phyloP scores from a whole-genome alignment of 164 flowering plant species.

The Vitis amurensis region DNA sequence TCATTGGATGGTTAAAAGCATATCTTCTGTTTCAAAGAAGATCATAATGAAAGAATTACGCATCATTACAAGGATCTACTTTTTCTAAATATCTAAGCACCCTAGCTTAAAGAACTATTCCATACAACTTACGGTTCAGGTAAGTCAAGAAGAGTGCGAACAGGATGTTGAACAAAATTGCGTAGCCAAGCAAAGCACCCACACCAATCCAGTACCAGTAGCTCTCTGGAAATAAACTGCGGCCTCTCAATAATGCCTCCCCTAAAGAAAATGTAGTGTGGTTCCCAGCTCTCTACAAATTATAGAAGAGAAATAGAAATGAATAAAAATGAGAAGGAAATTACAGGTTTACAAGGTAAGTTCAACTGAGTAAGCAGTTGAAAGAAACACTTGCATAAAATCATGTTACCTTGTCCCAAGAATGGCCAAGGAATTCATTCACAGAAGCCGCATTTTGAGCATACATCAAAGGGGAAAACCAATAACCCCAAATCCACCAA shows the following conservation, averaged over 20 bases:
- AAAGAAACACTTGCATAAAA: no score
- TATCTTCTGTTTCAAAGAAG: no score
- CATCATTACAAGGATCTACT: no score
- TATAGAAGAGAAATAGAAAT: background rate
- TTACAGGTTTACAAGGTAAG: no score
- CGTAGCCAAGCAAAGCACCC: constrained; percentile 30
- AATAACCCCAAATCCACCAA: constrained; percentile 99
- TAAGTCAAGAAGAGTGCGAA: constrained; percentile 26
- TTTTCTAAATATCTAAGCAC: no score
- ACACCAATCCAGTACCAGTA: constrained; percentile 45
- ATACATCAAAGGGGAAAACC: constrained; percentile 96
- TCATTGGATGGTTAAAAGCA: no score
- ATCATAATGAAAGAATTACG: no score
- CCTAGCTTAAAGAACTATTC: background rate
- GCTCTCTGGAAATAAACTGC: constrained; percentile 22
- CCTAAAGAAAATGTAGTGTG: constrained; percentile 14
- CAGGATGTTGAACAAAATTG: constrained; percentile 25
- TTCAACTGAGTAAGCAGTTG: no score
- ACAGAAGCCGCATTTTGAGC: constrained; percentile 93
- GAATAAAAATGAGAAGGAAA: no score
- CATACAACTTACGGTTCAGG: constrained; percentile 30
- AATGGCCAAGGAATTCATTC: constrained; percentile 93
- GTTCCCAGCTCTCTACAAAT: background rate
- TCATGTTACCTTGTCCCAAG: constrained; percentile 80
- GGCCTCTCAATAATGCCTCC: constrained; percentile 18